Evolutionary conservation across 1,139 yeast genomes (phyloP), one percentile per base, ranked within the genome.

Genomic region (Zygoascus meyerae): DNA sequence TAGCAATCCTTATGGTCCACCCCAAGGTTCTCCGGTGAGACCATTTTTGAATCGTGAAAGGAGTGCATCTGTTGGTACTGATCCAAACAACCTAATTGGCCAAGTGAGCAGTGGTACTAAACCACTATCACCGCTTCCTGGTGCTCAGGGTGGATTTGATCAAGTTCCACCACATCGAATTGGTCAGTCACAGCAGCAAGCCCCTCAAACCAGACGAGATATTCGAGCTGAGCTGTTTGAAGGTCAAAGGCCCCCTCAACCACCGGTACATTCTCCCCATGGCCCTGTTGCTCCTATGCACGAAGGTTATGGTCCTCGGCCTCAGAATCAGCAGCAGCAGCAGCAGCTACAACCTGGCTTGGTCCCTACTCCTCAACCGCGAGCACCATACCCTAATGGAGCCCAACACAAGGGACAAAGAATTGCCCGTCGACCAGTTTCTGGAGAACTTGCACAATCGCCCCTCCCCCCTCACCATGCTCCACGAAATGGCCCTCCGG

Each of bases 61-160:
- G 41, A 53, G 59, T 17, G 63, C 63, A 7, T 61, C 66, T 5
- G 63, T 60, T 34, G 68, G 68, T 16, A 53, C 55, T 18, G 57
- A 53, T 46, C 63, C 64, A 40, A 61, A 61, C 47, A 60, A 61
- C 47, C 48, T 61, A 42, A 54, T 61, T 45, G 52, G 58, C 7
- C 52, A 52, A 7, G 61, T 60, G 17, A 54, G 55, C 17, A 53
- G 51, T 5, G 50, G 54, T 9, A 56, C 64, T 6, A 55, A 57
- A 43, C 63, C 66, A 2, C 44, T 57, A 34, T 60, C 65, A 1
- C 62, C 55, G 10, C 48, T 48, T 32, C 45, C 46, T 47, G 42
- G 40, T 17, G 15, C 37, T 18, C 34, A 41, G 11, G 33, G 36
- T 9, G 30, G 37, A 7, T 40, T 40, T 40, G 34, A 32, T 18